phyloP scores from a whole-genome alignment of 768 basidiomycete genomes.

The Pleurotus pulmonarius region DNA sequence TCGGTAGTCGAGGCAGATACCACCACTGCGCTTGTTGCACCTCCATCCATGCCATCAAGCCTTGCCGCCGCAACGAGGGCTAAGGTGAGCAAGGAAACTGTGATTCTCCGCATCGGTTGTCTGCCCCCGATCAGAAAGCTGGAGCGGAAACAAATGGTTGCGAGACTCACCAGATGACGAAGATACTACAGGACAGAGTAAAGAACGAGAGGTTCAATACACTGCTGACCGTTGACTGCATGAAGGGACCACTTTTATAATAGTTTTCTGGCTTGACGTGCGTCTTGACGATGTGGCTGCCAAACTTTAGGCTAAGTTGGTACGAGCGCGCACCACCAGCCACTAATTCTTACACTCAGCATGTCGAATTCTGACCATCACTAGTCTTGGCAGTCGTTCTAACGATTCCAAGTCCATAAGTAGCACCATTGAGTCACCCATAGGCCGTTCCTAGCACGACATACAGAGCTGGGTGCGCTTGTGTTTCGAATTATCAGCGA shows the following conservation, averaged over 20 bases:
- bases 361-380: conserved; percentile 3
- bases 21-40: background rate
- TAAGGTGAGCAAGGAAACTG: conserved; percentile 7
- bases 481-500: too few species aligned
- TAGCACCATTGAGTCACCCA: background rate
- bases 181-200: conserved; percentile 1
- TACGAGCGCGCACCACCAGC: background rate
- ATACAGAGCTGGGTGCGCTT: too few species aligned
- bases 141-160: too few species aligned
- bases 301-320: background rate
- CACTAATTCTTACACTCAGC: background rate
- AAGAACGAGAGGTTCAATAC: conserved; percentile 3
- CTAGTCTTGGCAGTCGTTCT: background rate
- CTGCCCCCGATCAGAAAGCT: background rate
- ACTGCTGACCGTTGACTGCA: background rate
- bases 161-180: conserved; percentile 5
- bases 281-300: background rate
- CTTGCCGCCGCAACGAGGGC: conserved; percentile 5
- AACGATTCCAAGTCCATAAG: background rate
- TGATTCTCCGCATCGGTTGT: conserved; percentile 4
- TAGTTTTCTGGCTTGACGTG: background rate
- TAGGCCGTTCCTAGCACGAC: background rate
- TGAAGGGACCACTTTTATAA: background rate
- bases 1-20: conserved; percentile 5
- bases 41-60: conserved; percentile 4